Percentiles rank a stretch among this genome's conserved stretches.
Conservation (phyloP, 2,329 filamentous ascomycete species). For the Furcasterigmium sp. region DNA sequence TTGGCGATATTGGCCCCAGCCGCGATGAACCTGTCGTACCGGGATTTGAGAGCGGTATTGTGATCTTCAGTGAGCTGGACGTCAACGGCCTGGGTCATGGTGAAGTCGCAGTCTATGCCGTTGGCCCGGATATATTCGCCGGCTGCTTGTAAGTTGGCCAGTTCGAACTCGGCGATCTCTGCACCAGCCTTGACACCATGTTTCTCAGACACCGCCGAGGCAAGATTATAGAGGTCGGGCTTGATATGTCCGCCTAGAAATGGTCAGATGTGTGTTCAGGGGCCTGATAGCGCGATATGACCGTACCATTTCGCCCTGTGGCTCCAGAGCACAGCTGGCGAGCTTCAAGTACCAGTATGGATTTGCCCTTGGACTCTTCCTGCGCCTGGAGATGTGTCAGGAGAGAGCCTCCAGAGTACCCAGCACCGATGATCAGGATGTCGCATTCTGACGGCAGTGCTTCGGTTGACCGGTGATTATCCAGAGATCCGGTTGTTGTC, state of each 20-base stretch:
- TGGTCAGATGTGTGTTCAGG: background rate
- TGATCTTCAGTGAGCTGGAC: constrained; percentile 14
- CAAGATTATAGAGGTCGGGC: constrained; percentile 7
- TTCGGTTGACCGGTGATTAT: too few relatives aligned
- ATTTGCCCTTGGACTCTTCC: background rate
- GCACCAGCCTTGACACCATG: constrained; percentile 15
- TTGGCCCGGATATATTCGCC: constrained; percentile 5
- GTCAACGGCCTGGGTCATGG: constrained; percentile 8
- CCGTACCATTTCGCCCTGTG: constrained; percentile 9
- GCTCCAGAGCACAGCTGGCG: constrained; percentile 10
- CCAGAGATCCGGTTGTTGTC: too few relatives aligned
- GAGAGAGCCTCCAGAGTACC: constrained; percentile 7
- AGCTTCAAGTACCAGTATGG: constrained; percentile 11
- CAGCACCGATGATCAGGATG: constrained; percentile 11
- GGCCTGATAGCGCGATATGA: background rate
- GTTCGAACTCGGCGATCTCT: constrained; percentile 16
- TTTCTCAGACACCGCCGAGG: constrained; percentile 3
- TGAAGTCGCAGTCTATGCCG: constrained; percentile 10
- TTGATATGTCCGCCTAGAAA: constrained; percentile 8
- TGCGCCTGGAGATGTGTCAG: constrained; percentile 3
- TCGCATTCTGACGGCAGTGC: too few relatives aligned
- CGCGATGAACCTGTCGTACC: constrained; percentile 40
- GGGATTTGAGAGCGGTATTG: constrained; percentile 8
- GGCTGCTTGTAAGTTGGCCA: constrained; percentile 9
- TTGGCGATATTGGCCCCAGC: too few relatives aligned